Conservation (phyloP, 257 asterid genomes). For the Plantago ovata region DNA sequence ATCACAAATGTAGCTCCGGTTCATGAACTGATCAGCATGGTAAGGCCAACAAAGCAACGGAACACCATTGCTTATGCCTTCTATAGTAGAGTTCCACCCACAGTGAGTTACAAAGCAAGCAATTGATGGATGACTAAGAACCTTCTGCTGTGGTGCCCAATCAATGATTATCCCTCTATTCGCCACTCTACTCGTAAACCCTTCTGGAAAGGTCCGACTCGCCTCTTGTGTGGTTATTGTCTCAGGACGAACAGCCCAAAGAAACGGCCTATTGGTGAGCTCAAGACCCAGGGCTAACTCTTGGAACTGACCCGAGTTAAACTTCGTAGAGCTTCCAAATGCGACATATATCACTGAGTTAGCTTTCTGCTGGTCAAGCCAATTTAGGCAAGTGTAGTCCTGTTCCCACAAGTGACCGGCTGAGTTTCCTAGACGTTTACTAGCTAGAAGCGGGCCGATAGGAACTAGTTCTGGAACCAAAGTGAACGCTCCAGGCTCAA, state of each 20-base stretch:
- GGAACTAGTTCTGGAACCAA: conserved; percentile 24
- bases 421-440: conserved; percentile 16
- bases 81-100: conserved; percentile 70
- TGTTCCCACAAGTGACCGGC: conserved; percentile 19
- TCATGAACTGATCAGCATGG: conserved; percentile 51
- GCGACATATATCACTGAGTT: conserved; percentile 38
- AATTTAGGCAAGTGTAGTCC: conserved; percentile 25
- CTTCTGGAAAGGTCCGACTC: conserved; percentile 19
- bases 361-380: conserved; percentile 36
- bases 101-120: conserved; percentile 63
- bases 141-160: conserved; percentile 56
- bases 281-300: conserved; percentile 42
- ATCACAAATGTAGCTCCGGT: conserved; percentile 53
- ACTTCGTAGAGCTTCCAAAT: conserved; percentile 26
- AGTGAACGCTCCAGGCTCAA: conserved; percentile 39
- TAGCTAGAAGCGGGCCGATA: conserved; percentile 32
- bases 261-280: conserved; percentile 32
- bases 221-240: background rate
- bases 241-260: conserved; percentile 53
- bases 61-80: conserved; percentile 47
- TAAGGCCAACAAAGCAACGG: conserved; percentile 56
- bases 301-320: conserved; percentile 22
- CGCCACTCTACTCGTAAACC: conserved; percentile 22
- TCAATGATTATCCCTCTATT: conserved; percentile 27
- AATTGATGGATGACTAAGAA: conserved; percentile 46